Conservation (phyloP, 2,329 filamentous ascomycete genomes). For the Diplodia sapinea region DNA sequence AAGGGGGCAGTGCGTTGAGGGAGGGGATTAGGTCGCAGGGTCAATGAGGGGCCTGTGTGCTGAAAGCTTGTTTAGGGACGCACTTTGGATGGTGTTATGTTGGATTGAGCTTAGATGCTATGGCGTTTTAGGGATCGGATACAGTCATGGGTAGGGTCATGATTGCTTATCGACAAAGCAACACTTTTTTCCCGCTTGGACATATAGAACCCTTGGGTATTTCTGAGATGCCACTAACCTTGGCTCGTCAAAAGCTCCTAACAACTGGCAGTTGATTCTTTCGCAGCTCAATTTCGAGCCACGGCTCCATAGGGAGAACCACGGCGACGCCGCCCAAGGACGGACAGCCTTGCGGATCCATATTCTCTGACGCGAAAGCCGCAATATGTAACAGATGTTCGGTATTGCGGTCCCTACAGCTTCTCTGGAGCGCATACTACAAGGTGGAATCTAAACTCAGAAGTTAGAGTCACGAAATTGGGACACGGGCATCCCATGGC, state of each 20-base stretch:
- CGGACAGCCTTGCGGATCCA: too few relatives aligned
- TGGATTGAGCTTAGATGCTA: background rate
- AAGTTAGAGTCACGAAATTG: too few relatives aligned
- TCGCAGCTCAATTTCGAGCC: too few relatives aligned
- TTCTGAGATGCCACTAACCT: background rate
- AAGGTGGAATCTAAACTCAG: too few relatives aligned
- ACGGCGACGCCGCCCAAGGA: too few relatives aligned
- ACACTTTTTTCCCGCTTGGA: background rate
- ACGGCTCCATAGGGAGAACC: too few relatives aligned
- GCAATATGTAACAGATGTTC: too few relatives aligned
- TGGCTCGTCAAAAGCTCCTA: background rate
- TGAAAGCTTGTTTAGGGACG: background rate
- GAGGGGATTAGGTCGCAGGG: constrained; percentile 19
- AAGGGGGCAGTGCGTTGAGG: constrained; percentile 38
- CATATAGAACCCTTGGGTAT: background rate
- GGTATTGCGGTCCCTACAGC: too few relatives aligned
- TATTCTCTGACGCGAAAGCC: too few relatives aligned
- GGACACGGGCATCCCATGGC: too few relatives aligned
- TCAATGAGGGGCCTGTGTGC: background rate
- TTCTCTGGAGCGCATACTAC: too few relatives aligned
- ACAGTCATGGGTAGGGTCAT: background rate
- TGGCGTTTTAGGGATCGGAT: background rate
- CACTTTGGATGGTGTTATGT: background rate
- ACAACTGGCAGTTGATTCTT: too few relatives aligned
- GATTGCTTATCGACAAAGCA: background rate